A percentile compares a stretch with the other conserved stretches of the same genome.
Conservation (phyloP, 2,329 filamentous ascomycete genomes). For the Chrysoporthe puriensis region DNA sequence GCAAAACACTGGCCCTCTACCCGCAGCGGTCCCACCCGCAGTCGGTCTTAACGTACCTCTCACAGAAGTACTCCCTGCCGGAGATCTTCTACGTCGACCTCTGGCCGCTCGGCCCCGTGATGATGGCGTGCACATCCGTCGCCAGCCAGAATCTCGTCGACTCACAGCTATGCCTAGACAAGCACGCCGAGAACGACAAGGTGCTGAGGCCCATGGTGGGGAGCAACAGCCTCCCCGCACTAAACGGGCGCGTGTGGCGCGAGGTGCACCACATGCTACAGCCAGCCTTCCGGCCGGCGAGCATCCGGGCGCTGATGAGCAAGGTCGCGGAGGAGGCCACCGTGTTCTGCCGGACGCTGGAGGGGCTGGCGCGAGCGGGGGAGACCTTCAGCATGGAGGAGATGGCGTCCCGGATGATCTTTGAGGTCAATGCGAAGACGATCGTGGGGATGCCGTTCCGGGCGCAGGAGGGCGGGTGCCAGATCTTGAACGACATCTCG, state of each 20-base stretch:
- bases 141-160: background rate
- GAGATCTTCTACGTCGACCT: constrained; percentile 9
- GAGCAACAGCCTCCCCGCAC: background rate
- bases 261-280: constrained; percentile 2
- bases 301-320: background rate
- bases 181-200: background rate
- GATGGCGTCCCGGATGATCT: constrained; percentile 1
- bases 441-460: background rate
- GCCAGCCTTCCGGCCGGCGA: background rate
- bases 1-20: background rate
- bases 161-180: background rate
- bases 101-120: background rate
- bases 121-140: no score
- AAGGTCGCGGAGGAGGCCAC: constrained; percentile 1
- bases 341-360: background rate
- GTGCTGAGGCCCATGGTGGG: background rate
- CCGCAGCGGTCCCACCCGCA: constrained; percentile 9
- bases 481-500: constrained; percentile 4
- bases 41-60: constrained; percentile 2
- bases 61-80: background rate
- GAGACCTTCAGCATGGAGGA: constrained; percentile 2
- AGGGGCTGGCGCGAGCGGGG: background rate
- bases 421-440: constrained; percentile 3
- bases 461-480: background rate
- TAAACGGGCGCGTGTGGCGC: constrained; percentile 1